Base-by-base conservation (phyloP, 345 rosid species). In the Salix caprea region DNA sequence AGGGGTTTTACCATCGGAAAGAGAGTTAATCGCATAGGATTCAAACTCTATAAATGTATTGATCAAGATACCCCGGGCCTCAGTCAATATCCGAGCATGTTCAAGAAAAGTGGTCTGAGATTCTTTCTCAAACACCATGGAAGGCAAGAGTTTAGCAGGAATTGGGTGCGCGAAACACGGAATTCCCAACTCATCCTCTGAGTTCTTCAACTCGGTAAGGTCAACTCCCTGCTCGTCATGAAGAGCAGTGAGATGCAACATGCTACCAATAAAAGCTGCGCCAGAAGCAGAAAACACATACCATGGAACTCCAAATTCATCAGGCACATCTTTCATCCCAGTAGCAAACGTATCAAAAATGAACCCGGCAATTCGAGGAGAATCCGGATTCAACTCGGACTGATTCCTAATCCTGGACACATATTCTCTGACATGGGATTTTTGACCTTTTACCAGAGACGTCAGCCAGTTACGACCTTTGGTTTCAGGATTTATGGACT, bases 41-140 rank as follows among this genome's bases (percentile, higher is more conserved):
- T 77, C 79, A 4, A 77, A 30, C 54, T 77, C 79, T 21, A 12
- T 1, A 24, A 77, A 77, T 3, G 79, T 77, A 42, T 77, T 77
- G 30, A 77, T 46, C 23, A 70, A 1, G 15, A 77, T 77, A n/a
- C 79, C 79, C 39, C 48, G 46, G 1, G 62, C 61, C 1, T 42
- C 69, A 5, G 56, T 32, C 4, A 44, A 21, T n/a, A 46, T 36
- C 1, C 69, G 19, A 7, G 72, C 30, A 10, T 19, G 7, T 5
- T 15, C 7, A 15, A 61, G 24, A n/a, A 40, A 9, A n/a, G 3
- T 5, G 0, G 67, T 14, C 6, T 42, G 54, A 30, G 65, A 19
- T 1, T 75, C 72, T 8, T 52, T 36, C 2, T 24, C 58, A 6
- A 67, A 34, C 62, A 74, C 61, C 4, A 19, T 0, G 8, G 46